Conservation (phyloP, 257 asterid genomes). For the Nicotiana tomentosiformis region DNA sequence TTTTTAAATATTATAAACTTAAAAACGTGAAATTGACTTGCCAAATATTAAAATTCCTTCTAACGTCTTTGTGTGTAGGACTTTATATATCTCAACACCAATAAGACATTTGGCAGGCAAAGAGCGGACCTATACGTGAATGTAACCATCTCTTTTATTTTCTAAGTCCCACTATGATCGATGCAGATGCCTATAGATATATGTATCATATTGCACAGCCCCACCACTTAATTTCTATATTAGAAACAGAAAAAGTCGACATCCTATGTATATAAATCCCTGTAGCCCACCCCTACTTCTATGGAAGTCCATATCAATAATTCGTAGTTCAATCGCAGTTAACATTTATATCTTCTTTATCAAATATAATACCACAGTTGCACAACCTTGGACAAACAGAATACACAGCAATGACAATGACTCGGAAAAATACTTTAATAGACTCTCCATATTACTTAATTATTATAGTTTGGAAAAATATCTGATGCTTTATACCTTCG, state of each 20-base stretch:
- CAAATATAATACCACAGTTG: neutral
- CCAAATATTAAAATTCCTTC: no score
- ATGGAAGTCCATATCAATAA: slow-evolving; percentile 12
- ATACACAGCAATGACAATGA: neutral
- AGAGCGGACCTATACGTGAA: no score
- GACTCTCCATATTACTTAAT: neutral
- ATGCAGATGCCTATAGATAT: no score
- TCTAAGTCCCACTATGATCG: no score
- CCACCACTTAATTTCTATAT: neutral
- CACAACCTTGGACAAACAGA: neutral
- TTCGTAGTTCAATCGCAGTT: neutral
- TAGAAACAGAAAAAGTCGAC: neutral
- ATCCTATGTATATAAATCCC: neutral
- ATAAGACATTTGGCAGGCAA: no score
- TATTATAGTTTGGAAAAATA: neutral
- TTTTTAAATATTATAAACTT: no score
- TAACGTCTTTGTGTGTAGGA: no score
- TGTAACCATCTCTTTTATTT: no score
- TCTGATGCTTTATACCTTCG: neutral
- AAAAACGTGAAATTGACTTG: no score
- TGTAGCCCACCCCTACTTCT: neutral
- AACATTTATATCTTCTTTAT: neutral
- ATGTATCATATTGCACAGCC: no score
- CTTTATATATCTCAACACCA: no score
- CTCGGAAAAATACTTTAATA: neutral